A percentile compares a stretch with the other conserved stretches of the same genome.
phyloP scores from a whole-genome alignment of 768 basidiomycete genomes.

The Boletus pseudopeckii region DNA sequence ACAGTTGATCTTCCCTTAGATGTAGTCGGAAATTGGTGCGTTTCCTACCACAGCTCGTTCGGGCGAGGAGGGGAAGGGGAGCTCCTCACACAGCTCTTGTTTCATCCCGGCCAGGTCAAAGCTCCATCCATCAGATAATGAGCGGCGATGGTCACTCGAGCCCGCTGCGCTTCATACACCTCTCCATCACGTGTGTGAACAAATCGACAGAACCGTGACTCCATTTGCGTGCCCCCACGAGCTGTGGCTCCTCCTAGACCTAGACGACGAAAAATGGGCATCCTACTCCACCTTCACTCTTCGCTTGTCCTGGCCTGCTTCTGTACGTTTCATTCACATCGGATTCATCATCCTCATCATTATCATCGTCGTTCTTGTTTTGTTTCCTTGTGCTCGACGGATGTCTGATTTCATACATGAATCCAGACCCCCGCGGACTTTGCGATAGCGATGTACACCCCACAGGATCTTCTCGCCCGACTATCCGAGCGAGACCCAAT shows the following conservation, averaged over 20 bases:
- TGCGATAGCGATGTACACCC: constrained; percentile 37
- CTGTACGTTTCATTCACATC: constrained; percentile 39
- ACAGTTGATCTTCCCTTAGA: constrained; percentile 15
- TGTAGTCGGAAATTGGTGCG: constrained; percentile 31
- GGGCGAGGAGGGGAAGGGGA: neutral
- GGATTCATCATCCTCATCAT: too few relatives aligned
- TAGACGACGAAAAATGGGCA: constrained; percentile 40
- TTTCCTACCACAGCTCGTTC: constrained; percentile 15
- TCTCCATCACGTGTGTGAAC: constrained; percentile 37
- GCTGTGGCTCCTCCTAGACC: constrained; percentile 47
- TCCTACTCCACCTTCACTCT: constrained; percentile 46
- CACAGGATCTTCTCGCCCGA: constrained; percentile 27
- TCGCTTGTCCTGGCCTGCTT: constrained; percentile 55
- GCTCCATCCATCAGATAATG: constrained; percentile 33
- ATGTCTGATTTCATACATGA: too few relatives aligned
- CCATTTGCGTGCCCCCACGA: constrained; percentile 38
- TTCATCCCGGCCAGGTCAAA: constrained; percentile 35
- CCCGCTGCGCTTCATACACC: constrained; percentile 42
- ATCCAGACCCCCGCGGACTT: constrained; percentile 45
- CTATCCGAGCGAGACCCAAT: constrained; percentile 1
- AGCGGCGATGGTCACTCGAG: constrained; percentile 37
- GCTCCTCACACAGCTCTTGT: neutral
- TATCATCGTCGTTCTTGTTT: too few relatives aligned
- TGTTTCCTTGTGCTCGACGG: too few relatives aligned
- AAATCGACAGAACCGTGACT: constrained; percentile 1